These are phyloP conservation scores for Colletotrichum kahawae DNA, from an alignment of 2,329 filamentous ascomycete species.

Conservation along the genomic window DNA sequence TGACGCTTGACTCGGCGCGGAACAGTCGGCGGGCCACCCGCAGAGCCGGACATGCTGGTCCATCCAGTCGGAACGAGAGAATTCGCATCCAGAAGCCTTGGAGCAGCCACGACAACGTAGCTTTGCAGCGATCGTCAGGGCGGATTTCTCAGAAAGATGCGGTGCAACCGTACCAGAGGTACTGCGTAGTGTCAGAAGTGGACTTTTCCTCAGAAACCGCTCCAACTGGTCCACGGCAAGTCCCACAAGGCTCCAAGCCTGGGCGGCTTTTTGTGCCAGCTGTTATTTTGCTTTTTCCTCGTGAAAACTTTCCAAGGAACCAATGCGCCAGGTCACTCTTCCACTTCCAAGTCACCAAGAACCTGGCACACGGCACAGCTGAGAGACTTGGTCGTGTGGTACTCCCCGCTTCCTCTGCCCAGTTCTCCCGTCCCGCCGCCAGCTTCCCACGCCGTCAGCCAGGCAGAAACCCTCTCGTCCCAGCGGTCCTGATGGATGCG, in stretches of 20 bases:
- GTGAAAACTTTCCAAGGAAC: not conserved
- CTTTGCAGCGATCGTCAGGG: constrained; percentile 17
- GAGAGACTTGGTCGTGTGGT: not conserved
- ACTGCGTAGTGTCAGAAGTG: not conserved
- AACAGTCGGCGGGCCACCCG: constrained; percentile 2
- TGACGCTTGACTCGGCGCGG: constrained; percentile 17
- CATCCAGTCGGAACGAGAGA: constrained; percentile 15
- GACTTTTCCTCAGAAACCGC: constrained; percentile 1
- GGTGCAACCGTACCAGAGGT: not conserved
- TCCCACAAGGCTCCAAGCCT: constrained; percentile 9
- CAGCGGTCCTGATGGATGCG: not conserved
- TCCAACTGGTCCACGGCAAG: not conserved
- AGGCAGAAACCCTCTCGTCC: not conserved
- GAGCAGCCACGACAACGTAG: constrained; percentile 8
- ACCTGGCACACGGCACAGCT: not conserved
- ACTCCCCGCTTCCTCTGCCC: not conserved
- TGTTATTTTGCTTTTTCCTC: not conserved
- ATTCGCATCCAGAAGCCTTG: not conserved
- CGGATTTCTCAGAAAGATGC: not conserved
- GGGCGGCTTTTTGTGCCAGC: not conserved
- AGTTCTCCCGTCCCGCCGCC: not conserved
- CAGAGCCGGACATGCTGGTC: not conserved
- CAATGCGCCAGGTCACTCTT: not conserved
- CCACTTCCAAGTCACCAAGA: not conserved
- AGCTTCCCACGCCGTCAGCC: not conserved